These are phyloP conservation scores for Rhodotorula toruloides DNA, from an alignment of 768 basidiomycete genomes.

Conservation along the genomic window DNA sequence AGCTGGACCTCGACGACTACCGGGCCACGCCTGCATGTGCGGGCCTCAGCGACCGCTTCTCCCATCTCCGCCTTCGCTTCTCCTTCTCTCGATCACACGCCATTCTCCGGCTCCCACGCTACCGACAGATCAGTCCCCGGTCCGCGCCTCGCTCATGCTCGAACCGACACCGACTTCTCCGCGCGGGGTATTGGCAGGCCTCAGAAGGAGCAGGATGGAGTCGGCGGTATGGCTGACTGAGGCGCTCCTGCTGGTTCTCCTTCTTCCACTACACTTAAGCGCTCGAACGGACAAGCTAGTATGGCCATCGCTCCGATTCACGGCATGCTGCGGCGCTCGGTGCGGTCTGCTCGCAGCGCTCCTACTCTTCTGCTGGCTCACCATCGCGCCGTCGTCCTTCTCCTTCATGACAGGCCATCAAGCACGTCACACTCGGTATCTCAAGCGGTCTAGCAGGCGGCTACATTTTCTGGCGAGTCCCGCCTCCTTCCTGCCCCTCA, in stretches of 20 bases:
- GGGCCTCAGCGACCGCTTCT: too few relatives aligned
- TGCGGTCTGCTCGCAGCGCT: neutral
- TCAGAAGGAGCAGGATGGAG: too few relatives aligned
- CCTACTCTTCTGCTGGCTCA: neutral
- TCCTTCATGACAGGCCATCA: conserved; percentile 1
- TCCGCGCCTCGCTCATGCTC: too few relatives aligned
- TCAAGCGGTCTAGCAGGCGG: conserved; percentile 6
- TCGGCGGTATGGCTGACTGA: too few relatives aligned
- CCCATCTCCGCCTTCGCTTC: too few relatives aligned
- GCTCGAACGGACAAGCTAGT: neutral
- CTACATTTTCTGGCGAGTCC: conserved; percentile 26
- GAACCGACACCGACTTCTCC: too few relatives aligned
- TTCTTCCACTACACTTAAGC: neutral
- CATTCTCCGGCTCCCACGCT: too few relatives aligned
- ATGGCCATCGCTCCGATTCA: conserved; percentile 32
- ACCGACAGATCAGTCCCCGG: too few relatives aligned
- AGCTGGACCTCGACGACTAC: too few relatives aligned
- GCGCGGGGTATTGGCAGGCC: too few relatives aligned
- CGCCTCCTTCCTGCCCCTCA: neutral
- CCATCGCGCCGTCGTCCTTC: neutral
- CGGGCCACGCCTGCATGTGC: too few relatives aligned
- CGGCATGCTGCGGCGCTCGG: conserved; percentile 16
- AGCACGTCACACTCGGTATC: conserved; percentile 15
- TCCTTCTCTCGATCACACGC: too few relatives aligned
- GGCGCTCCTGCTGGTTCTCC: neutral